Conservation (phyloP, 352 stramenopile species). For the Phytophthora quininea region DNA sequence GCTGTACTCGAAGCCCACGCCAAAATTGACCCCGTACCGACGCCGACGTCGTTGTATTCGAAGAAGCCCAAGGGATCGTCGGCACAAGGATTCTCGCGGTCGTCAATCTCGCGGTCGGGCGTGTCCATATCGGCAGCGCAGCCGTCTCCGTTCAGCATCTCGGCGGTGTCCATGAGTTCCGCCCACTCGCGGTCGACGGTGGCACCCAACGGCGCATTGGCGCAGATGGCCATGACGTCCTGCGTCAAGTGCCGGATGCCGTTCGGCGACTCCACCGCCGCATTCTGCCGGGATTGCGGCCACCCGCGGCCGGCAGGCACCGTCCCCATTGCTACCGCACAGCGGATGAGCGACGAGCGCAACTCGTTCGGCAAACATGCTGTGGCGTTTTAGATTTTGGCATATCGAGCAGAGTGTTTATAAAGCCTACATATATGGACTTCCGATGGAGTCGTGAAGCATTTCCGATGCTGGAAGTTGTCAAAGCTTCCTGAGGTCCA, state of each 20-base stretch:
- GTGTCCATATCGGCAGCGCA: slow-evolving; percentile 23
- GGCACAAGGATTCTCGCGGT: slow-evolving; percentile 25
- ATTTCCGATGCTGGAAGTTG: not conserved
- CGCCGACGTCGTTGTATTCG: slow-evolving; percentile 35
- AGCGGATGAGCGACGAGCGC: slow-evolving; percentile 20
- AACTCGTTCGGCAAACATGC: slow-evolving; percentile 25
- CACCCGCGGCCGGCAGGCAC: slow-evolving; percentile 44
- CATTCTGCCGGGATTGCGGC: slow-evolving; percentile 82
- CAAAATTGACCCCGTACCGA: slow-evolving; percentile 25
- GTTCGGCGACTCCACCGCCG: slow-evolving; percentile 53
- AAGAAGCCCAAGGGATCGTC: slow-evolving; percentile 26
- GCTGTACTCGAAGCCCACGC: slow-evolving; percentile 31
- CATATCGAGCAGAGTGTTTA: slow-evolving; percentile 2
- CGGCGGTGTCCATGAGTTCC: slow-evolving; percentile 17
- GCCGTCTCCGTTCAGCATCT: slow-evolving; percentile 33
- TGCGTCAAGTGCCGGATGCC: slow-evolving; percentile 63
- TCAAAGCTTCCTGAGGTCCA: too few species aligned
- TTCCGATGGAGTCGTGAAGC: not conserved
- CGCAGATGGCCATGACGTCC: slow-evolving; percentile 20
- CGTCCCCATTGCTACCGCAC: slow-evolving; percentile 14
- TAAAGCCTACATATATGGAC: slow-evolving; percentile 3
- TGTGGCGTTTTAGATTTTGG: slow-evolving; percentile 27
- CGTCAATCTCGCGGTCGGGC: slow-evolving; percentile 26
- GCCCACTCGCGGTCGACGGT: slow-evolving; percentile 15
- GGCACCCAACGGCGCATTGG: slow-evolving; percentile 3